Evolutionary conservation across 228 moss, liverwort and hornwort genomes (phyloP), one percentile per base, ranked within the genome.

Genomic region (Sphagnum magellanicum): DNA sequence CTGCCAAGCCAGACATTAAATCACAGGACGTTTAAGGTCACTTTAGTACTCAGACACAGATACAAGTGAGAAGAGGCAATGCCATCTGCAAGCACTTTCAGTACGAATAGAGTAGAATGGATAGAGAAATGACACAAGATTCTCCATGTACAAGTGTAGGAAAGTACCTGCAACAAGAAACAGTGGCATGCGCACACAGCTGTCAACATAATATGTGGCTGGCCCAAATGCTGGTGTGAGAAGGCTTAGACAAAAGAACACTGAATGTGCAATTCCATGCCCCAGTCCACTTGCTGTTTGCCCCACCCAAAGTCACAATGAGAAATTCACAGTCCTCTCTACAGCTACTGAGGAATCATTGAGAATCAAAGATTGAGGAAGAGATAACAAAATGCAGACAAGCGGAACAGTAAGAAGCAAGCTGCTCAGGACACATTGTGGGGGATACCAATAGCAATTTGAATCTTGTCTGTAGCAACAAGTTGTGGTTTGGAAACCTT

Each of bases 171-270:
- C 63, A 61, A 90, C 85, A 64, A 98, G 80, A 68, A 91, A 98
- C 73, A 91, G 77, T 52, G 97, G 84, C 91, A 98, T 98, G 63
- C 82, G 90, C 50, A 88, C 77, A 83, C 97, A 98, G 65, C 66
- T 78, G 46, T 87, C 71, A 60, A 84, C 78, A 64, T 93, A 98
- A 71, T 79, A 90, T 15, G 97, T 93, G 68, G 87, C 97, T 59
- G 91, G 90, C 48, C 97, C 97, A 79, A 91, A 98, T 53, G 97
- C 75, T 71, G 87, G 90, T 60, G 84, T 84, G 17, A 98, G 81
- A 58, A 98, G 76, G 71, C 93, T 84, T 60, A 93, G 70, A 67
- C 93, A 91, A 81, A 98, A 98, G 83, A 93, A 93, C 3, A 98
- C 81, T 0, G 85, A 75, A 75, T 98, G 97, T 70, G 91, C 93